Percentiles rank a stretch among this genome's conserved stretches.
Evolutionary conservation across 441 rosid genomes (phyloP).

Genomic region (Pelargonium myrrhifolium): DNA sequence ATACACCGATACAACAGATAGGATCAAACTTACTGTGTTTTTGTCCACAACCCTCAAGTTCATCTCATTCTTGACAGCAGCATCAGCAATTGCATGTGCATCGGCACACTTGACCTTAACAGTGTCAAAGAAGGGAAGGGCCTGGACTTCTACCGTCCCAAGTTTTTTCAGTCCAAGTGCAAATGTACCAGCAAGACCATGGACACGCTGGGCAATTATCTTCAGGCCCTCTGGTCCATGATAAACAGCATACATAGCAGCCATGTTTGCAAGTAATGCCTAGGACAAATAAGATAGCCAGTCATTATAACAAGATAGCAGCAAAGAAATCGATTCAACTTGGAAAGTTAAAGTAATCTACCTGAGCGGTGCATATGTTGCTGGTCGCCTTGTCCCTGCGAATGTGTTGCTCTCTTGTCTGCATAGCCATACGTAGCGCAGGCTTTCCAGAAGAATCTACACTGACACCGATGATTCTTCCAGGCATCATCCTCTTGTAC

Average conservation of each 20-base stretch:
- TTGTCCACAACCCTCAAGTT: constrained; percentile 74
- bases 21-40: constrained; percentile 55
- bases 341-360: constrained; percentile 24
- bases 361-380: constrained; percentile 99
- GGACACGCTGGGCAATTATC: constrained; percentile 65
- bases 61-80: constrained; percentile 59
- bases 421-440: constrained; percentile 97
- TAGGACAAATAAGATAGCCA: constrained; percentile 20
- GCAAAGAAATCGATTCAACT: neutral
- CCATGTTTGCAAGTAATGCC: constrained; percentile 95
- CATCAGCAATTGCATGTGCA: constrained; percentile 72
- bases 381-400: constrained; percentile 97
- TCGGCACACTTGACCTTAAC: constrained; percentile 60
- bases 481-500: constrained; percentile 98
- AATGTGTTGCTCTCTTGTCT: constrained; percentile 96
- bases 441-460: constrained; percentile 87
- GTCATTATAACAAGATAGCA: neutral
- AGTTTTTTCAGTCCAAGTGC: constrained; percentile 81
- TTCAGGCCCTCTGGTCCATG: constrained; percentile 95
- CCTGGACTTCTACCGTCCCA: constrained; percentile 74
- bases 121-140: constrained; percentile 74
- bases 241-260: constrained; percentile 95
- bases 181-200: constrained; percentile 86
- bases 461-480: constrained; percentile 88
- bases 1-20: constrained; percentile 11